Conservation (phyloP, 2,329 filamentous ascomycete species). For the Aspergillus ustus region DNA sequence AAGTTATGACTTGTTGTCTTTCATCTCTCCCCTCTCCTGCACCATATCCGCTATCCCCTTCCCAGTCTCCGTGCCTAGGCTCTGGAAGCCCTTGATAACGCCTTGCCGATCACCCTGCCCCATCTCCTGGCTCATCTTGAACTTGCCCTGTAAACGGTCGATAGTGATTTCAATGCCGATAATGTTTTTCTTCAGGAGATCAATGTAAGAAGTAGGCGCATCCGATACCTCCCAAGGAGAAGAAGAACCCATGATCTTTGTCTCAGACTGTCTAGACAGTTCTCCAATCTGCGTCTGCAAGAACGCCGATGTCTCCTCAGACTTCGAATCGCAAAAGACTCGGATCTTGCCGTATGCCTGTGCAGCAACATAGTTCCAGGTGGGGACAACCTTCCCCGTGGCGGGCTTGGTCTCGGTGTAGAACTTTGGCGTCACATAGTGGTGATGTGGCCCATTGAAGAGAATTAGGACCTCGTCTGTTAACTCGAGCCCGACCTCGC, state of each 20-base stretch:
- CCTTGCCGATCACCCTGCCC: slow-evolving; percentile 58
- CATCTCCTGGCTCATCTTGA: slow-evolving; percentile 70
- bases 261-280: slow-evolving; percentile 55
- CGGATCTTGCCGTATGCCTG: slow-evolving; percentile 65
- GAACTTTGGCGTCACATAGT: slow-evolving; percentile 72
- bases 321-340: slow-evolving; percentile 58
- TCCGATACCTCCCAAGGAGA: slow-evolving; percentile 61
- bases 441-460: slow-evolving; percentile 63
- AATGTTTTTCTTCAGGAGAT: slow-evolving; percentile 62
- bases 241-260: slow-evolving; percentile 60
- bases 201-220: slow-evolving; percentile 61
- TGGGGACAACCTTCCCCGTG: slow-evolving; percentile 70
- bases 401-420: slow-evolving; percentile 68
- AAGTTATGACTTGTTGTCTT: slow-evolving; percentile 19
- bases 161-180: slow-evolving; percentile 65
- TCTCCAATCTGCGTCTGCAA: slow-evolving; percentile 37
- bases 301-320: slow-evolving; percentile 53
- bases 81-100: slow-evolving; percentile 61
- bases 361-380: slow-evolving; percentile 71
- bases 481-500: slow-evolving; percentile 35
- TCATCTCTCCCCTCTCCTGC: slow-evolving; percentile 35
- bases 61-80: slow-evolving; percentile 46
- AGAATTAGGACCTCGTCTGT: slow-evolving; percentile 64
- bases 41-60: slow-evolving; percentile 41
- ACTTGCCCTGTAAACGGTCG: slow-evolving; percentile 62